These are phyloP conservation scores for Flaveria bidentis DNA, from an alignment of 129 eudicot species.

Conservation along the genomic window DNA sequence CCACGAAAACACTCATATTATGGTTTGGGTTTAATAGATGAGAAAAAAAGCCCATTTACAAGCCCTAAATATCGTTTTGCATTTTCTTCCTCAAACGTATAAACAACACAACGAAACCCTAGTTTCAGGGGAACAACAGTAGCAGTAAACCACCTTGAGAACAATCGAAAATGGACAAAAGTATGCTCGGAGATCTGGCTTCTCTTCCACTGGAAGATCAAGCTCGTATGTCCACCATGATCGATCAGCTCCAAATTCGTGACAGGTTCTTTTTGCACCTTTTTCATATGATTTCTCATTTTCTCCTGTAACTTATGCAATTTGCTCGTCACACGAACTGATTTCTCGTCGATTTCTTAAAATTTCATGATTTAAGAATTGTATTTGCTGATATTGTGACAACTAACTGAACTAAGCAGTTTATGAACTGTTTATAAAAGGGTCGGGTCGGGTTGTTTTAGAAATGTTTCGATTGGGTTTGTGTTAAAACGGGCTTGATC, in stretches of 20 bases:
- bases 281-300: neutral
- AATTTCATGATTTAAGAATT: too few relatives aligned
- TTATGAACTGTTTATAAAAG: too few relatives aligned
- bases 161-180: slow-evolving; percentile 60
- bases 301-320: too few relatives aligned
- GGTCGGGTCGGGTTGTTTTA: too few relatives aligned
- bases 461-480: too few relatives aligned
- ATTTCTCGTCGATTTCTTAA: too few relatives aligned
- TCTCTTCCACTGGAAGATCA: slow-evolving; percentile 65
- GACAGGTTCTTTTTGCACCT: slow-evolving; percentile 52
- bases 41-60: neutral
- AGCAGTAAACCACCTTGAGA: neutral
- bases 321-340: too few relatives aligned
- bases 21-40: neutral
- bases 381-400: too few relatives aligned
- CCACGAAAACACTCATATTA: too few relatives aligned
- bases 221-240: slow-evolving; percentile 65
- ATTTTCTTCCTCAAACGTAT: neutral
- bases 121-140: neutral
- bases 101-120: neutral
- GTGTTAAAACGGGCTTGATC: too few relatives aligned
- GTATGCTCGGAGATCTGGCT: slow-evolving; percentile 65
- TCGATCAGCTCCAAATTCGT: slow-evolving; percentile 84
- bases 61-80: neutral
- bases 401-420: too few relatives aligned